phyloP scores from a whole-genome alignment of 345 rosid species.

The Pistacia integerrima region DNA sequence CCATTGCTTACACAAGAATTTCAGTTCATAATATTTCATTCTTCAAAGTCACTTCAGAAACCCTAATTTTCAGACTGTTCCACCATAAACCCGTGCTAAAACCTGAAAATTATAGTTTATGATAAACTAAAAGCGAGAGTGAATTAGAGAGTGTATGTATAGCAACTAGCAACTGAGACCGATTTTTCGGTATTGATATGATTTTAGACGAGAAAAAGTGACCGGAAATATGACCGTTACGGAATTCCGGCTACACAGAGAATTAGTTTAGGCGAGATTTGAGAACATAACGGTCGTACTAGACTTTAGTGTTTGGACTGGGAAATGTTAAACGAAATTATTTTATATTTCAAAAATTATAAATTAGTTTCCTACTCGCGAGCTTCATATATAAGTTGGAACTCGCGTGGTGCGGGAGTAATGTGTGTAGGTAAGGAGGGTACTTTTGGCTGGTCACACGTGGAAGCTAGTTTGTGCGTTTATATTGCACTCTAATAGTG shows the following conservation, averaged over 20 bases:
- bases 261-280: slow-evolving; percentile 41
- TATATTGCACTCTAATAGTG: neutral
- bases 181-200: neutral
- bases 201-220: neutral
- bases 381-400: neutral
- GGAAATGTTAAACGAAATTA: neutral
- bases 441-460: neutral
- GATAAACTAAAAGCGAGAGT: neutral
- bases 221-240: slow-evolving; percentile 52
- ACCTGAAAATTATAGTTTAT: neutral
- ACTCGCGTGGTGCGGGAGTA: slow-evolving; percentile 29
- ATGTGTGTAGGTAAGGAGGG: slow-evolving; percentile 18
- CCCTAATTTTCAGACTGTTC: slow-evolving; percentile 22
- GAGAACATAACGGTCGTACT: slow-evolving; percentile 56
- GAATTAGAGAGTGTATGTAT: neutral
- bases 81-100: slow-evolving; percentile 17
- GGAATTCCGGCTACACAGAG: slow-evolving; percentile 34
- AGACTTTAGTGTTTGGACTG: neutral
- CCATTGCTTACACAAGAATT: slow-evolving; percentile 42
- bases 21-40: slow-evolving; percentile 33
- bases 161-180: neutral
- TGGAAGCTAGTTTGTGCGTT: slow-evolving; percentile 11
- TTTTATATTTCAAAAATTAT: slow-evolving; percentile 1
- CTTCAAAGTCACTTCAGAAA: slow-evolving; percentile 24
- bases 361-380: slow-evolving; percentile 24